phyloP scores from a whole-genome alignment of 352 stramenopile genomes.

The Phytophthora sp. region DNA sequence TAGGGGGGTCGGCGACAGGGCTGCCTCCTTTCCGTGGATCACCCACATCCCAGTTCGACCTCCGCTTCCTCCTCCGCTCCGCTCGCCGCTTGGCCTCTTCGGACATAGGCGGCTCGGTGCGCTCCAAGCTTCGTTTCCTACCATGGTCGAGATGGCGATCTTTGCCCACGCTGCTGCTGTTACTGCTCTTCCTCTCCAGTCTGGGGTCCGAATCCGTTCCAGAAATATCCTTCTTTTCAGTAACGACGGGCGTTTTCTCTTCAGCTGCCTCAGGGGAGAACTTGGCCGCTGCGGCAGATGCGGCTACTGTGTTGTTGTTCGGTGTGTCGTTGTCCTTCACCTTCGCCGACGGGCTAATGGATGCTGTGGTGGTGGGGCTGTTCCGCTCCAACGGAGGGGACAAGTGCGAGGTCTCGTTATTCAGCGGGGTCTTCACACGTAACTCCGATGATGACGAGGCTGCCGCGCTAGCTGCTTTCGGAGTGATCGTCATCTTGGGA shows the following conservation, averaged over 20 bases:
- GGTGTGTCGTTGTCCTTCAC: slow-evolving; percentile 47
- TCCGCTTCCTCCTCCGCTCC: slow-evolving; percentile 68
- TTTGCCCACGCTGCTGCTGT: slow-evolving; percentile 33
- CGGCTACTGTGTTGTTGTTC: slow-evolving; percentile 32
- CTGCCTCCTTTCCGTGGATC: slow-evolving; percentile 63
- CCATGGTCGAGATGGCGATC: slow-evolving; percentile 27
- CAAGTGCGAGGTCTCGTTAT: slow-evolving; percentile 54
- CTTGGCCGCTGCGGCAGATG: slow-evolving; percentile 24
- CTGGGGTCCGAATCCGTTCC: slow-evolving; percentile 11
- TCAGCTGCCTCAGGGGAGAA: slow-evolving; percentile 27
- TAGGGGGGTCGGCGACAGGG: slow-evolving; percentile 34
- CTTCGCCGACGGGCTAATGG: slow-evolving; percentile 62
- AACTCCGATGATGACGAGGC: slow-evolving; percentile 30
- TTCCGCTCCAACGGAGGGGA: slow-evolving; percentile 55
- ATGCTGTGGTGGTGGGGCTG: slow-evolving; percentile 46
- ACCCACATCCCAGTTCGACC: slow-evolving; percentile 85
- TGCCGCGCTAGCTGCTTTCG: slow-evolving; percentile 1
- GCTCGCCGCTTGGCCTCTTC: slow-evolving; percentile 66
- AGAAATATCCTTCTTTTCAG: slow-evolving; percentile 26
- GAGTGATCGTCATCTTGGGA: slow-evolving; percentile 1
- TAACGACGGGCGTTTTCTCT: slow-evolving; percentile 10
- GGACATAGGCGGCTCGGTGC: slow-evolving; percentile 43
- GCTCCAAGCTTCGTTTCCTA: slow-evolving; percentile 54
- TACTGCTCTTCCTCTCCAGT: slow-evolving; percentile 39
- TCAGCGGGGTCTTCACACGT: slow-evolving; percentile 55